These are phyloP conservation scores for Macadamia tetraphylla DNA, from an alignment of 164 flowering plant species.

Conservation along the genomic window DNA sequence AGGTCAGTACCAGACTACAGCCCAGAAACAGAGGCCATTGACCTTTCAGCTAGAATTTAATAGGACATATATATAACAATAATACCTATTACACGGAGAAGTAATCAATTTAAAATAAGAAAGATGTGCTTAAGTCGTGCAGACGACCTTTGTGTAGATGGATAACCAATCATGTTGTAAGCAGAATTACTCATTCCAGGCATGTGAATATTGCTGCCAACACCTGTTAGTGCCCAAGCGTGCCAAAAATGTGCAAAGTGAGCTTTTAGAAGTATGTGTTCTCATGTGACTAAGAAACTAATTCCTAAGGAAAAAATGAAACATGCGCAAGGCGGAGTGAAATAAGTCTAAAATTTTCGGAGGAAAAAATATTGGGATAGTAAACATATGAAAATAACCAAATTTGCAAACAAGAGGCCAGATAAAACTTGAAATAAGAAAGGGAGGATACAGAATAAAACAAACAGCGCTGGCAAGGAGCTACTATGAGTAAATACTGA, in stretches of 20 bases:
- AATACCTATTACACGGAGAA: slow-evolving; percentile 13
- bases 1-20: slow-evolving; percentile 12
- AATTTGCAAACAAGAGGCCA: neutral
- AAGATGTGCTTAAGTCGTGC: slow-evolving; percentile 83
- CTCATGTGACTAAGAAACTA: slow-evolving; percentile 40
- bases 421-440: neutral
- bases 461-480: neutral
- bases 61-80: slow-evolving; percentile 3
- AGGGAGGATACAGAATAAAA: neutral
- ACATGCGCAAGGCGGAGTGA: slow-evolving; percentile 4
- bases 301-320: slow-evolving; percentile 1
- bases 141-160: slow-evolving; percentile 93
- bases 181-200: slow-evolving; percentile 94
- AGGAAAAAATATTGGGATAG: too few species aligned
- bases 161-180: slow-evolving; percentile 90
- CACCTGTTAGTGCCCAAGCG: slow-evolving; percentile 96
- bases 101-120: slow-evolving; percentile 36
- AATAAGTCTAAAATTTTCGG: neutral
- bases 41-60: slow-evolving; percentile 23
- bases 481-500: neutral
- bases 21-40: slow-evolving; percentile 22
- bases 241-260: slow-evolving; percentile 96
- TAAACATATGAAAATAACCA: neutral
- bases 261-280: slow-evolving; percentile 62
- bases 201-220: slow-evolving; percentile 80